Base-by-base conservation (phyloP, 1,284 basidiomycete genomes). In the Ganoderma meredithae region DNA sequence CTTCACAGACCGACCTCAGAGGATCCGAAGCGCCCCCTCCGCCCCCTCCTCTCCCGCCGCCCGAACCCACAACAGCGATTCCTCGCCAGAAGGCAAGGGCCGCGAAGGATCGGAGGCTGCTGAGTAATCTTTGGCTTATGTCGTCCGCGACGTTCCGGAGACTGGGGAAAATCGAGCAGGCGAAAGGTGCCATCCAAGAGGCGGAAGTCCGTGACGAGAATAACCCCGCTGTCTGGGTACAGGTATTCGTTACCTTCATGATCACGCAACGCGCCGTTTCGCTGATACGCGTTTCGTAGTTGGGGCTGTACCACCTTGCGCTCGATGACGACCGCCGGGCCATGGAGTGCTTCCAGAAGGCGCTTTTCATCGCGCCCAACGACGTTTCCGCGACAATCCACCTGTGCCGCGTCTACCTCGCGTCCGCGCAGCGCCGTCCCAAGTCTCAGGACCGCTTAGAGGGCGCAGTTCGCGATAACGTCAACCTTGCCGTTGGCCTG, bases 111-210 rank as follows among this genome's bases (percentile, higher is more conserved):
- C 88, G 90, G 47, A 83, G 90, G 40, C 80, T 97, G 43, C 82
- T 99, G 66, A 94, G 93, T 66, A 90, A 95, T 73, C 82, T 99
- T 25, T 99, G 97, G 97, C 82, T 99, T 7, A 94, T 95, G 86
- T 93, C 91, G 2, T 95, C 97, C 0, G 96, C 98, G 5, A 97
- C 95, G 0, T 99, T 98, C 83, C 86, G 98, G 41, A 84, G 97
- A 66, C 84, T 93, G 60, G 94, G 94, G 12, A 96, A 97, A 81
- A 88, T 95, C 65, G 95, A 97, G 69, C 95, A 99, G 76, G 90
- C 94, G 2, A 89, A 91, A 67, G 95, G 90, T 10, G 93, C 97
- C 2, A 96, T 99, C 61, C 95, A 97, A 77, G 97, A 99, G 81
- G 98, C 97, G 0, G 97, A 99, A 79, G 90, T 92, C 6, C 85